A percentile compares a stretch with the other conserved stretches of the same genome.
Evolutionary conservation across 2,329 filamentous ascomycete genomes (phyloP).

Genomic region (Daldinia eschscholtzii): DNA sequence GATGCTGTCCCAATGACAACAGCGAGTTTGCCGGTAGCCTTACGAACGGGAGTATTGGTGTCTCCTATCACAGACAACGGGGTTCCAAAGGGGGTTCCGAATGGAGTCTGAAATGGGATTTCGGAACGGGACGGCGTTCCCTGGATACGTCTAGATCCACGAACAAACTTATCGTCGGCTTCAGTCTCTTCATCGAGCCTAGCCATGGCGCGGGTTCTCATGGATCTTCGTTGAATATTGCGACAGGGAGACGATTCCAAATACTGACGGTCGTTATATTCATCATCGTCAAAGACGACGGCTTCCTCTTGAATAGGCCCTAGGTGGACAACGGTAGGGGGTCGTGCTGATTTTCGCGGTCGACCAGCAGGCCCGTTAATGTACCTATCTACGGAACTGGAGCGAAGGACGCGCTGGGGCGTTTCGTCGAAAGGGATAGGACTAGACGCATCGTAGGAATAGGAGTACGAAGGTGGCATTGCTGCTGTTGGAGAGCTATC

Average conservation of each 20-base stretch:
- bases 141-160: background rate
- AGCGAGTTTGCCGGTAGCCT: background rate
- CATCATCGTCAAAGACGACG: background rate
- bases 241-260: background rate
- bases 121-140: background rate
- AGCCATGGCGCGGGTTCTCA: background rate
- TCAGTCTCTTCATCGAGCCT: background rate
- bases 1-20: background rate
- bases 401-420: background rate
- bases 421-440: background rate
- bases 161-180: background rate
- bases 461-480: background rate
- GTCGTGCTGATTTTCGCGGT: background rate
- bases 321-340: background rate
- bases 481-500: background rate
- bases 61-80: no score
- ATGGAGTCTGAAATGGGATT: no score
- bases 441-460: background rate
- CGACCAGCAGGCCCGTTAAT: background rate
- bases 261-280: background rate
- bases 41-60: background rate
- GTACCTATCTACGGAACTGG: background rate
- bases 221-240: background rate
- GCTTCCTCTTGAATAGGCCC: background rate
- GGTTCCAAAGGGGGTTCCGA: no score